Evolutionary conservation across 306 rosid genomes (phyloP).

Genomic region (Begonia peltatifolia): DNA sequence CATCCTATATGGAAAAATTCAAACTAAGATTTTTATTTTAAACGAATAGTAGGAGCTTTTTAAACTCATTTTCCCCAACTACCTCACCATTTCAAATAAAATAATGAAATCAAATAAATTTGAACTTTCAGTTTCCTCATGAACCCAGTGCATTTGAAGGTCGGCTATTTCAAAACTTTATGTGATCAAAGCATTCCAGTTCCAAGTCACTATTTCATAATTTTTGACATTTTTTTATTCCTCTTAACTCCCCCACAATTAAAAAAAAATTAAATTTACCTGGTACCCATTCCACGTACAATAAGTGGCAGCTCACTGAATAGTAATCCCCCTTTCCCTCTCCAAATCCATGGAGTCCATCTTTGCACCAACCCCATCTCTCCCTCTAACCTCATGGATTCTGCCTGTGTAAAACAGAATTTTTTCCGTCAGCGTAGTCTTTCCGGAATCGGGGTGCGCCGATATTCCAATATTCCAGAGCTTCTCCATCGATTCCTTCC

Average conservation of each 20-base stretch:
- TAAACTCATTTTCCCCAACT: too few species aligned
- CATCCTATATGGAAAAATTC: too few species aligned
- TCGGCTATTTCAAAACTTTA: too few species aligned
- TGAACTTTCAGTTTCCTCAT: too few species aligned
- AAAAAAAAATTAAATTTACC: constrained; percentile 16
- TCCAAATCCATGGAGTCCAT: constrained; percentile 99
- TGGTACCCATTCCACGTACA: constrained; percentile 83
- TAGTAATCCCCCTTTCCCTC: constrained; percentile 88
- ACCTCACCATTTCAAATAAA: too few species aligned
- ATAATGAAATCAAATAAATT: too few species aligned
- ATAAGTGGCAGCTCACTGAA: constrained; percentile 88
- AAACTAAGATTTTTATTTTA: too few species aligned
- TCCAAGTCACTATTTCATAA: too few species aligned
- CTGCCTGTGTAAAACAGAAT: constrained; percentile 69
- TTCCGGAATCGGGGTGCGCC: constrained; percentile 93
- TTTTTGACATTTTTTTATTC: background rate
- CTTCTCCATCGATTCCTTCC: constrained; percentile 73
- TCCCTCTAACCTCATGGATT: constrained; percentile 88
- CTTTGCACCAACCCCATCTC: constrained; percentile 92
- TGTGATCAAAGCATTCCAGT: too few species aligned
- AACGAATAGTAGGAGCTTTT: too few species aligned
- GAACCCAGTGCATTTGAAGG: too few species aligned
- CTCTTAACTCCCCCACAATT: background rate
- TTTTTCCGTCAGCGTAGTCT: constrained; percentile 92
- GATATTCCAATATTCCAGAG: constrained; percentile 93